Base-by-base conservation (phyloP, 2,329 filamentous ascomycete genomes). In the Colletotrichum sojae region DNA sequence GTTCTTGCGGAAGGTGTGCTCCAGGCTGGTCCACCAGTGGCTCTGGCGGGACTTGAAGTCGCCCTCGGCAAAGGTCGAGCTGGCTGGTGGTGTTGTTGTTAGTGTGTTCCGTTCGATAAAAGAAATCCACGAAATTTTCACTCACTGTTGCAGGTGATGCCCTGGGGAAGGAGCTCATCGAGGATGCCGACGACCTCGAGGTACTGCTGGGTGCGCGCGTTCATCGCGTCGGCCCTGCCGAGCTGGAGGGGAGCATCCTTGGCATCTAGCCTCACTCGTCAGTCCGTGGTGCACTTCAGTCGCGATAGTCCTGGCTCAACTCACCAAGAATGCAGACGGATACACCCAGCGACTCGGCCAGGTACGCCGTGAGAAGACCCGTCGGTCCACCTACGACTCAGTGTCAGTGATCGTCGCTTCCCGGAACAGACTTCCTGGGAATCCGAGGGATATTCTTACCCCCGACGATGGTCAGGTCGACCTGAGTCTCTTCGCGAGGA, bases 81-180 rank as follows among this genome's bases (percentile, higher is more conserved):
- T 85, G 13, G 83, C 83, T 85, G 65, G 22, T 22, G 46, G 3
- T 15, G 22, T 6, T 15, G 6, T 4, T 12, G 31, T 54, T 69
- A 22, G 2, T 8, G 5, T 22, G 16, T 15, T 18, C 22, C 15
- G 3, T 9, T 15, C 18, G 2, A 8, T 9, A 13, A 25, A 22
- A n/a, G 40, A 10, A 20, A 5, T 8, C 5, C 3, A 16, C 5
- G 2, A 16, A 31, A 13, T 22, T 31, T n/a, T 16, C 25, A 69
- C 80, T 73, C 76, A 85, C 83, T 86, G 71, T 85, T 85, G 74
- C 84, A 86, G 66, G 83, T 82, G n/a, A 86, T 78, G 2, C 84
- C 83, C 2, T 78, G 73, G 0, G 79, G 75, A 0, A 85, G 69
- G 3, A 86, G 75, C 45, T 83, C 80, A 40, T 83, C 77, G 1